A percentile compares a stretch with the other conserved stretches of the same genome.
These are phyloP conservation scores for Auricularia cornea DNA, from an alignment of 768 basidiomycete species.

Conservation along the genomic window DNA sequence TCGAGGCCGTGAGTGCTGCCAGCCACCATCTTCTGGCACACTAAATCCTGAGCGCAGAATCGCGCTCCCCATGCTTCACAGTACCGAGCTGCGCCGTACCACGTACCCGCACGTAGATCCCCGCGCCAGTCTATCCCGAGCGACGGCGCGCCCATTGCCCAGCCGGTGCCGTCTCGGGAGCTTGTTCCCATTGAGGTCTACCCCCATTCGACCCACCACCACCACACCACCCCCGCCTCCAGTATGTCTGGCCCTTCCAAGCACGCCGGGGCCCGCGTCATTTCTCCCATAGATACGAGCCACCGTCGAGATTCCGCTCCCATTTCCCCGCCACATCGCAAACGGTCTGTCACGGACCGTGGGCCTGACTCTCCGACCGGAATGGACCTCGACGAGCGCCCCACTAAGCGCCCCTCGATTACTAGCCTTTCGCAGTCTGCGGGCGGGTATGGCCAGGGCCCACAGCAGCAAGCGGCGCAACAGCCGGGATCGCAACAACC, in stretches of 20 bases:
- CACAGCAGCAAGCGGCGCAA: neutral
- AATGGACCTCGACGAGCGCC: neutral
- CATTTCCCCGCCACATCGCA: neutral
- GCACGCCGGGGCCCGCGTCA: neutral
- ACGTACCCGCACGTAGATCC: neutral
- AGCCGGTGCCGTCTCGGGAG: neutral
- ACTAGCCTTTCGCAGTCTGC: neutral
- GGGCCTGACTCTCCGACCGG: neutral
- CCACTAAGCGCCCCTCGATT: neutral
- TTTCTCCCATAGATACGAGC: neutral
- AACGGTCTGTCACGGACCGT: neutral
- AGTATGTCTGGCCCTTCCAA: neutral
- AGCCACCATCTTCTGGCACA: neutral
- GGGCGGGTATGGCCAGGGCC: neutral
- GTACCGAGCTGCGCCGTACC: neutral
- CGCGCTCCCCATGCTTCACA: neutral
- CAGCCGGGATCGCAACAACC: too few species aligned
- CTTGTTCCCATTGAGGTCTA: neutral
- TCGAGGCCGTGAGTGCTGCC: slow-evolving; percentile 44
- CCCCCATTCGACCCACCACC: neutral
- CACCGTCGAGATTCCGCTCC: neutral
- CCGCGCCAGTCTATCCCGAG: neutral
- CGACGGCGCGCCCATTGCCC: neutral
- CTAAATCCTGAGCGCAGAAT: slow-evolving; percentile 1
- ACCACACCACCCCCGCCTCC: neutral